These are phyloP conservation scores for Trypethelium eluteriae DNA, from an alignment of 495 filamentous ascomycete species.

Conservation along the genomic window DNA sequence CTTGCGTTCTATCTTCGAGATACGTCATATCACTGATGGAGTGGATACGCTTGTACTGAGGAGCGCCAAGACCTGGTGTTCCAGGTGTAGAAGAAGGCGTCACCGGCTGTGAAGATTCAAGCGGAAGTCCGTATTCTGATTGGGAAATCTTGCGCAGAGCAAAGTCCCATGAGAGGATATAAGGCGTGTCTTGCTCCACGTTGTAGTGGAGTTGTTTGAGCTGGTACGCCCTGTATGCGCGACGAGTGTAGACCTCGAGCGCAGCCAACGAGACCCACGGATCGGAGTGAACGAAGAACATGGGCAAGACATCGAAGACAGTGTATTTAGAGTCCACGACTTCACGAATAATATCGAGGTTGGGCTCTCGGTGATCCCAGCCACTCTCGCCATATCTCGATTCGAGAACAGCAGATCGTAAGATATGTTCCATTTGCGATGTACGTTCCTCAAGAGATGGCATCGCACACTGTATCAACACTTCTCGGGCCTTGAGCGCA, in stretches of 20 bases:
- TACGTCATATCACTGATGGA: constrained; percentile 97
- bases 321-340: constrained; percentile 98
- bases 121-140: constrained; percentile 73
- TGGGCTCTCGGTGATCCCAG: constrained; percentile 92
- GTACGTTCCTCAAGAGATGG: constrained; percentile 92
- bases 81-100: constrained; percentile 79
- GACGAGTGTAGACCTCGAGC: constrained; percentile 90
- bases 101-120: constrained; percentile 59
- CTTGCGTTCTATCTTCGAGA: constrained; percentile 55
- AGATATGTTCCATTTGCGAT: constrained; percentile 96
- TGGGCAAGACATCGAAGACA: constrained; percentile 89
- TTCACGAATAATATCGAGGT: constrained; percentile 80
- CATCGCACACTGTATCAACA: constrained; percentile 92
- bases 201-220: constrained; percentile 84
- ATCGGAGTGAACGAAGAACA: constrained; percentile 89
- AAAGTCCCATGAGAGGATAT: constrained; percentile 90
- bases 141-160: constrained; percentile 82
- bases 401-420: constrained; percentile 93
- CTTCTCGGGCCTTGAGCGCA: constrained; percentile 89
- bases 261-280: constrained; percentile 92
- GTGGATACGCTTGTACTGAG: constrained; percentile 68
- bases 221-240: constrained; percentile 91
- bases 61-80: constrained; percentile 37
- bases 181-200: constrained; percentile 66
- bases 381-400: constrained; percentile 94